Evolutionary conservation across 2,329 filamentous ascomycete genomes (phyloP).

Genomic region (Aspergillus quadrilineatus): DNA sequence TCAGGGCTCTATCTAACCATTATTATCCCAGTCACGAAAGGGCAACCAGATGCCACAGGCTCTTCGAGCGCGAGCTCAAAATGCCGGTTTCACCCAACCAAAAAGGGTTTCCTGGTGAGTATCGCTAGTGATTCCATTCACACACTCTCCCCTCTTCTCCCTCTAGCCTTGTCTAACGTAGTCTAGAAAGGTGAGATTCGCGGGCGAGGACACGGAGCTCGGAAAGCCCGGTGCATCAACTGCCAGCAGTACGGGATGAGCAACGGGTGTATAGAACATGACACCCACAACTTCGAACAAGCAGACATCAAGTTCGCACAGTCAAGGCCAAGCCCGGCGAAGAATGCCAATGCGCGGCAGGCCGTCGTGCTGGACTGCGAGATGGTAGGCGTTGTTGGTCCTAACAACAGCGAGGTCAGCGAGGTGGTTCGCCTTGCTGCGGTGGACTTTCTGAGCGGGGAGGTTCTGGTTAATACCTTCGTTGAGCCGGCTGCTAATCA

Average conservation of each 20-base stretch:
- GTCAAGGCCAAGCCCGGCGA: not conserved
- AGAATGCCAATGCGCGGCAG: not conserved
- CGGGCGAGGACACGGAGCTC: not conserved
- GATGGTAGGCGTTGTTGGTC: not conserved
- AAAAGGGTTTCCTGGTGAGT: not conserved
- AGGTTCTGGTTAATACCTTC: not conserved
- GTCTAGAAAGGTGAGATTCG: not conserved
- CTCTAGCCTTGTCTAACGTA: no score
- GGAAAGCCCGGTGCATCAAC: not conserved
- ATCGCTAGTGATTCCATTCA: not conserved
- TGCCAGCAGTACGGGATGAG: not conserved
- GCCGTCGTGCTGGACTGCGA: conserved; percentile 7
- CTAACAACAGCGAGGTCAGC: not conserved
- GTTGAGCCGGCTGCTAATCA: not conserved
- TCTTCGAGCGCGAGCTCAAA: not conserved
- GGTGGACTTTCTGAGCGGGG: not conserved
- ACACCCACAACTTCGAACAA: not conserved
- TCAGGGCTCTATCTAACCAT: not conserved
- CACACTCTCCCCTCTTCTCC: no score
- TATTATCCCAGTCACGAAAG: not conserved
- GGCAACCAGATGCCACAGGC: not conserved
- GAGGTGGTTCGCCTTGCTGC: not conserved
- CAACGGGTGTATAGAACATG: not conserved
- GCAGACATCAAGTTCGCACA: not conserved
- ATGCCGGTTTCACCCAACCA: conserved; percentile 1